Evolutionary conservation across 805 yeast species (phyloP).

Genomic region (Schwanniomyces sp.): DNA sequence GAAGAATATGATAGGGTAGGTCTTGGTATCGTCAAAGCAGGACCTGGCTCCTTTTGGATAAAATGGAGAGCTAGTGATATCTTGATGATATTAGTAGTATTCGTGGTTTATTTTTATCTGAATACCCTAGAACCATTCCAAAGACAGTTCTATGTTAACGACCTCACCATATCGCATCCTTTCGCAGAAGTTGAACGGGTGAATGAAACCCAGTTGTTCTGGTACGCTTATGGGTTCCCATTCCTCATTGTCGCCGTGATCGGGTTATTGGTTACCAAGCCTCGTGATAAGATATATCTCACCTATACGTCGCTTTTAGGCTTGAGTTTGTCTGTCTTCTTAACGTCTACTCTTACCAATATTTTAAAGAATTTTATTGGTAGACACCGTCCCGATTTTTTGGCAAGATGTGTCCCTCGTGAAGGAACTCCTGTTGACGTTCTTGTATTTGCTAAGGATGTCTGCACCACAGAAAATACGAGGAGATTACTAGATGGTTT

Average conservation of each 20-base stretch:
- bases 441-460: constrained; percentile 61
- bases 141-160: constrained; percentile 75
- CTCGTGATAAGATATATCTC: constrained; percentile 55
- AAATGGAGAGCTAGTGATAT: constrained; percentile 27
- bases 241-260: constrained; percentile 31
- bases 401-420: constrained; percentile 78
- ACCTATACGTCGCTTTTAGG: constrained; percentile 69
- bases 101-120: constrained; percentile 22
- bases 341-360: constrained; percentile 67
- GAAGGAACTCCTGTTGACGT: constrained; percentile 53
- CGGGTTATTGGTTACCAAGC: constrained; percentile 46
- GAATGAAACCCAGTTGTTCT: constrained; percentile 49
- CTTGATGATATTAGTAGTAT: constrained; percentile 17
- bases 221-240: constrained; percentile 58
- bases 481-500: constrained; percentile 62
- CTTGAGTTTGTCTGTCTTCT: constrained; percentile 54
- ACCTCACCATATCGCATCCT: constrained; percentile 79
- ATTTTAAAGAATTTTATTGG: constrained; percentile 82
- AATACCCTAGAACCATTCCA: constrained; percentile 57
- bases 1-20: constrained; percentile 26
- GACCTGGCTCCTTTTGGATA: constrained; percentile 10
- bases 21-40: constrained; percentile 20
- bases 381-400: constrained; percentile 87
- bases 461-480: constrained; percentile 55
- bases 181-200: constrained; percentile 75